Evolutionary conservation across 352 stramenopile species (phyloP), one percentile per base, ranked within the genome.

Genomic region (Phytopythium mirpurense): DNA sequence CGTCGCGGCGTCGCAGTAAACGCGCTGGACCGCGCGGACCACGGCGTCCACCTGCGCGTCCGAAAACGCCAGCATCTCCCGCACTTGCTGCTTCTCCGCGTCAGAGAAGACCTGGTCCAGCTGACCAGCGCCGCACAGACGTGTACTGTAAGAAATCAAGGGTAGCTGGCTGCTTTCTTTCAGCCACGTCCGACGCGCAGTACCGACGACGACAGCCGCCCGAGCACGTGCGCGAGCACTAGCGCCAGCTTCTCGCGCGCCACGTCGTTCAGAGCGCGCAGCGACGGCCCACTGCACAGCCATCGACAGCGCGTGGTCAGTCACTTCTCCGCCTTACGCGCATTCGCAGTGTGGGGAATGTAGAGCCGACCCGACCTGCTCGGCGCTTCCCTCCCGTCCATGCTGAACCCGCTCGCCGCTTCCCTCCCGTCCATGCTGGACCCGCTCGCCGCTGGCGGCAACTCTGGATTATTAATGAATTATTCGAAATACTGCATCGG

Each of bases 141-240:
- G 21, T 19, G 29, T 9, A 32, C 29, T 9, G 9, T 5, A 32
- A 32, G 14, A 11, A 18, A 7, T 18, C 19, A 9, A 27, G 18
- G 14, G n/a, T n/a, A 26, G 38, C 7, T 9, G 29, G 9, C 29
- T 32, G n/a, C n/a, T n/a, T n/a, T n/a, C n/a, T n/a, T n/a, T n/a
- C n/a, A n/a, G n/a, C n/a, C n/a, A n/a, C n/a, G n/a, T n/a, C 29
- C 26, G 51, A 36, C 57, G 24, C 60, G 84, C 77, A 54, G 67
- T 59, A 10, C n/a, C n/a, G n/a, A n/a, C n/a, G 47, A 27, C 21
- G 63, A 58, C 52, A 82, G 74, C 49, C 78, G 78, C 42, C 81
- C 73, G 36, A 89, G 57, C 46, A 89, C 69, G 51, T 81, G 72
- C 32, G 62, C 42, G 24, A 89, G 57, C 48, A 89, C 58, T 34